Conservation (phyloP, 768 basidiomycete genomes). For the Cystobasidium onofrii region DNA sequence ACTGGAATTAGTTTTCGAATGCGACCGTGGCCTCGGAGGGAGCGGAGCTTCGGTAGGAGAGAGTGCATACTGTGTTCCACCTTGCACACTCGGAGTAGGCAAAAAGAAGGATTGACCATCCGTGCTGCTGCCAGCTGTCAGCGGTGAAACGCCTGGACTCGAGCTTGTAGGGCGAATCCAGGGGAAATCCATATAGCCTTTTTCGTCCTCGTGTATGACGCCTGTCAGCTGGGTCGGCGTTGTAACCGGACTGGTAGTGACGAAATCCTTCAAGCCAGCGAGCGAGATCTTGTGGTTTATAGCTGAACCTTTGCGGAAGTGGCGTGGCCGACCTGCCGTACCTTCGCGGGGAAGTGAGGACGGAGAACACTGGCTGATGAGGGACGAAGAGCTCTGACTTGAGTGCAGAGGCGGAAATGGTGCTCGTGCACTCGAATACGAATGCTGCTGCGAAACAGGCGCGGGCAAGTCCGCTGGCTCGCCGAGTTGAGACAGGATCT, state of each 20-base stretch:
- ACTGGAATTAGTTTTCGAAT: background rate
- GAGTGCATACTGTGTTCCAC: background rate
- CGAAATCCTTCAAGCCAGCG: background rate
- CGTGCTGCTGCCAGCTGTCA: background rate
- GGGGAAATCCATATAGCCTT: background rate
- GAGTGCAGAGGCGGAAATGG: background rate
- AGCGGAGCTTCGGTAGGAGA: background rate
- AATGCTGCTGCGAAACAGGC: background rate
- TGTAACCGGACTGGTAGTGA: background rate
- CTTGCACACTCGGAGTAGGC: background rate
- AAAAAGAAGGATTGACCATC: background rate
- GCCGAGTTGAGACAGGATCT: conserved; percentile 24
- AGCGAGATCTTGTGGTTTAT: background rate
- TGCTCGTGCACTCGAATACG: background rate
- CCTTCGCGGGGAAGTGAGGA: background rate
- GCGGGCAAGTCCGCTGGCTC: conserved; percentile 18
- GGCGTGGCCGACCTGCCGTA: background rate
- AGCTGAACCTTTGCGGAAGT: background rate
- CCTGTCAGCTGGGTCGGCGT: background rate
- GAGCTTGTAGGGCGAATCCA: background rate
- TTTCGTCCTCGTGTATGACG: background rate
- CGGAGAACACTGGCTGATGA: background rate
- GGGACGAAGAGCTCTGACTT: background rate
- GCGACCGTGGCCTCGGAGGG: background rate
- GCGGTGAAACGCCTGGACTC: background rate